Conservation (phyloP, 208 protist genomes). For the Herpetomonas muscarum region DNA sequence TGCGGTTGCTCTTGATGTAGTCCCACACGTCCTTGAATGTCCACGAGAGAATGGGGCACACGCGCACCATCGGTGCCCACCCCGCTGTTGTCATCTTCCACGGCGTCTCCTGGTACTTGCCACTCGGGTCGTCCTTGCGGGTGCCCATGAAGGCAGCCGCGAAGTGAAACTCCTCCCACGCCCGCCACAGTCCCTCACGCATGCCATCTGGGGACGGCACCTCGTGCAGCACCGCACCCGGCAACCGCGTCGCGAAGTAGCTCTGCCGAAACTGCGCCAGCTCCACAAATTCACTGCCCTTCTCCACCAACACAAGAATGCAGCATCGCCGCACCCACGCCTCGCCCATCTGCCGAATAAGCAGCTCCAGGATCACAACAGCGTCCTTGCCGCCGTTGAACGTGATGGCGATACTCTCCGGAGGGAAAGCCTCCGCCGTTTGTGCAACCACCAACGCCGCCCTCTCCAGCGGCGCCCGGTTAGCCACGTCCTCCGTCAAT, state of each 20-base stretch:
- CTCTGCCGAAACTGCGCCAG: slow-evolving; percentile 53
- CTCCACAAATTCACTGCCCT: slow-evolving; percentile 68
- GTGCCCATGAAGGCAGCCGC: slow-evolving; percentile 86
- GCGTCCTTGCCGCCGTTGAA: slow-evolving; percentile 93
- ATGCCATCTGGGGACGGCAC: slow-evolving; percentile 28
- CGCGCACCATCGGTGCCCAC: slow-evolving; percentile 86
- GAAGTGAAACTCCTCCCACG: slow-evolving; percentile 39
- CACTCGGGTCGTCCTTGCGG: slow-evolving; percentile 69
- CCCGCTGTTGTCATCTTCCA: slow-evolving; percentile 67
- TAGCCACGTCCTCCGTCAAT: not conserved
- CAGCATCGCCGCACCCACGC: slow-evolving; percentile 35
- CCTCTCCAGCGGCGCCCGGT: not conserved
- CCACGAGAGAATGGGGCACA: slow-evolving; percentile 85
- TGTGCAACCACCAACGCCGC: slow-evolving; percentile 38
- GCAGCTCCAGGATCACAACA: slow-evolving; percentile 81
- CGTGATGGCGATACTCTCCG: slow-evolving; percentile 66
- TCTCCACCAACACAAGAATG: slow-evolving; percentile 58
- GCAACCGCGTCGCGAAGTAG: slow-evolving; percentile 34
- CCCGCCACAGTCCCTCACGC: slow-evolving; percentile 42
- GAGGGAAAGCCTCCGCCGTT: slow-evolving; percentile 22
- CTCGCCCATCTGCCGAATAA: slow-evolving; percentile 32
- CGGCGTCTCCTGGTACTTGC: slow-evolving; percentile 38
- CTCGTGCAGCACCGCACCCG: slow-evolving; percentile 28
- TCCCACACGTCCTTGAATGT: slow-evolving; percentile 74
- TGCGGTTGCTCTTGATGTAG: slow-evolving; percentile 41